phyloP scores from a whole-genome alignment of 768 basidiomycete species.

The Mrakia frigida region DNA sequence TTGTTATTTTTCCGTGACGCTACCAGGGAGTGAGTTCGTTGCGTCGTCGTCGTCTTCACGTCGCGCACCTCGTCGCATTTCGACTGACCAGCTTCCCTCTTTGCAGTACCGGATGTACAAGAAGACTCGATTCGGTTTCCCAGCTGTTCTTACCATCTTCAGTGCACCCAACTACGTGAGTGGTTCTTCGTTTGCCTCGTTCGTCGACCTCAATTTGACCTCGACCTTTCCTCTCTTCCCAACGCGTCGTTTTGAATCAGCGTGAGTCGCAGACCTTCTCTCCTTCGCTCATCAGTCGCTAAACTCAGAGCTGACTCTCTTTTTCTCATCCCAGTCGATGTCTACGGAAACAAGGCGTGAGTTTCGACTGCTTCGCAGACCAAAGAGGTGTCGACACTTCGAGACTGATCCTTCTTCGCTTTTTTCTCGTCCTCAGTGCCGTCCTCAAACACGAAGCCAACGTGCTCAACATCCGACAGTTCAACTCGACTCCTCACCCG shows the following conservation, averaged over 20 bases:
- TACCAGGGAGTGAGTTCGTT: background rate
- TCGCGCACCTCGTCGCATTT: too few relatives aligned
- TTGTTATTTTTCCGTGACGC: background rate
- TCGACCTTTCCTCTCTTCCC: background rate
- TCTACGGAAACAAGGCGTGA: slow-evolving; percentile 95
- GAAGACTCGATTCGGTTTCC: slow-evolving; percentile 96
- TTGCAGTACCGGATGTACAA: slow-evolving; percentile 86
- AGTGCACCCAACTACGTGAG: slow-evolving; percentile 60
- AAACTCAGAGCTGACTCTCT: background rate
- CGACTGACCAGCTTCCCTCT: background rate
- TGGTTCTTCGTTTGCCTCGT: background rate
- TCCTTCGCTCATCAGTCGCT: background rate
- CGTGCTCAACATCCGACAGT: slow-evolving; percentile 64
- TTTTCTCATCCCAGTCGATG: slow-evolving; percentile 66
- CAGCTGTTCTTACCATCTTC: slow-evolving; percentile 99
- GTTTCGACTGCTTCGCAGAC: background rate
- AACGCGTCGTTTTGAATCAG: background rate
- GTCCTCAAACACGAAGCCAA: slow-evolving; percentile 99
- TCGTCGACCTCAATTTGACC: too few relatives aligned
- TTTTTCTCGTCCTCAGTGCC: slow-evolving; percentile 49
- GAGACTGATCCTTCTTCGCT: background rate
- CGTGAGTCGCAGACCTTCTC: background rate
- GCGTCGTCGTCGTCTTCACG: too few relatives aligned
- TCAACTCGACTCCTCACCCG: slow-evolving; percentile 31
- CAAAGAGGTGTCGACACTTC: background rate